Percentiles rank a stretch among this genome's conserved stretches.
Conservation (phyloP, 1,139 yeast species). For the Tardiomyces digboiensis region DNA sequence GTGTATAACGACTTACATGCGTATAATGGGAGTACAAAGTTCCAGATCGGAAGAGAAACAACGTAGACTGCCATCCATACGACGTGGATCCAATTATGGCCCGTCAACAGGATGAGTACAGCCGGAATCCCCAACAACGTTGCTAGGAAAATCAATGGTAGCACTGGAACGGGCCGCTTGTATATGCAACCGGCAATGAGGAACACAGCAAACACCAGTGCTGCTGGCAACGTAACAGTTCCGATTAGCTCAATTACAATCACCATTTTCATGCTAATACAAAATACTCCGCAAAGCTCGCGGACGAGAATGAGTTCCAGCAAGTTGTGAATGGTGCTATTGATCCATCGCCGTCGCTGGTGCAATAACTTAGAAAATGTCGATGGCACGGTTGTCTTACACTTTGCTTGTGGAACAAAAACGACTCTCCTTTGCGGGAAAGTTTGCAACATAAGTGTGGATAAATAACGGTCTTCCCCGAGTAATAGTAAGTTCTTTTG, state of each 20-base stretch:
- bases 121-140: conserved; percentile 83
- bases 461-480: conserved; percentile 29
- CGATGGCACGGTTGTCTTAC: conserved; percentile 26
- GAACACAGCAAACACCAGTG: conserved; percentile 72
- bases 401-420: conserved; percentile 26
- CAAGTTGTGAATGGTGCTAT: conserved; percentile 28
- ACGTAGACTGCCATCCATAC: conserved; percentile 73
- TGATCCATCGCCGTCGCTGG: conserved; percentile 32
- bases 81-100: conserved; percentile 60
- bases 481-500: conserved; percentile 25
- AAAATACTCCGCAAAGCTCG: conserved; percentile 29
- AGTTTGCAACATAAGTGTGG: conserved; percentile 26
- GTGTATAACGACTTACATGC: conserved; percentile 43
- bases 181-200: conserved; percentile 64
- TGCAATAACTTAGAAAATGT: conserved; percentile 23
- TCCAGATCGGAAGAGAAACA: conserved; percentile 83
- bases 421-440: conserved; percentile 26
- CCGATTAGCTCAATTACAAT: conserved; percentile 26
- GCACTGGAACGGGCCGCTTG: conserved; percentile 54
- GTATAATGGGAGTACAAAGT: conserved; percentile 73
- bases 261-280: conserved; percentile 29
- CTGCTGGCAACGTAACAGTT: conserved; percentile 71
- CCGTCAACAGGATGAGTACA: conserved; percentile 68
- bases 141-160: conserved; percentile 67
- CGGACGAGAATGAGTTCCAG: conserved; percentile 25